phyloP scores from a whole-genome alignment of 352 stramenopile species.

The Phytophthora litchii region DNA sequence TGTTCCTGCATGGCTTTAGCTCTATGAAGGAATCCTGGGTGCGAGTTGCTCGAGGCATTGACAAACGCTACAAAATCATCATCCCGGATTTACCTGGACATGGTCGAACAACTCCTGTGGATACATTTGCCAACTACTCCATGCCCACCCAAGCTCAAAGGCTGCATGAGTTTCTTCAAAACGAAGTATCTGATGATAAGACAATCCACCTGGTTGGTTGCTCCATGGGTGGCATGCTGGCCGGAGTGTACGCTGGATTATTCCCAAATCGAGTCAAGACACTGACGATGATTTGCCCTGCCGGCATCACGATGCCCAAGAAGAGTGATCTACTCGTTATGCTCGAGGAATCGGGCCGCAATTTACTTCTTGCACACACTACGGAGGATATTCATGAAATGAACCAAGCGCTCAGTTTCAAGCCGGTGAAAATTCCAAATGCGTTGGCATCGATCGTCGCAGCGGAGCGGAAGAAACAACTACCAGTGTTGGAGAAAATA shows the following conservation, averaged over 20 bases:
- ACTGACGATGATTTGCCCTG: constrained; percentile 75
- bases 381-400: constrained; percentile 64
- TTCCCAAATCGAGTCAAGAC: constrained; percentile 58
- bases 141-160: constrained; percentile 52
- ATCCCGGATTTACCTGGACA: constrained; percentile 73
- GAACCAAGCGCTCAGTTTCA: constrained; percentile 46
- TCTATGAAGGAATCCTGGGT: constrained; percentile 72
- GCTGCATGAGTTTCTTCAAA: constrained; percentile 63
- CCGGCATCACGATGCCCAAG: constrained; percentile 66
- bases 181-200: constrained; percentile 42
- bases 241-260: constrained; percentile 61
- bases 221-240: constrained; percentile 79
- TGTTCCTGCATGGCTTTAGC: constrained; percentile 77
- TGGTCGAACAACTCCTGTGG: constrained; percentile 54
- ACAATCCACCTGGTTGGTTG: constrained; percentile 75
- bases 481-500: constrained; percentile 68
- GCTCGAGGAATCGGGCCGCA: constrained; percentile 63
- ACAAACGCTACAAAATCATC: constrained; percentile 55
- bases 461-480: constrained; percentile 51
- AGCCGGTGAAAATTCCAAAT: constrained; percentile 35
- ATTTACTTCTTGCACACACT: constrained; percentile 66
- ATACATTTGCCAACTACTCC: constrained; percentile 50
- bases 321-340: constrained; percentile 62
- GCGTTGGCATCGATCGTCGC: constrained; percentile 43
- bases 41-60: constrained; percentile 48